Conservation (phyloP, 371 early-diverging fungal species). For the Rhizopus stolonifer region DNA sequence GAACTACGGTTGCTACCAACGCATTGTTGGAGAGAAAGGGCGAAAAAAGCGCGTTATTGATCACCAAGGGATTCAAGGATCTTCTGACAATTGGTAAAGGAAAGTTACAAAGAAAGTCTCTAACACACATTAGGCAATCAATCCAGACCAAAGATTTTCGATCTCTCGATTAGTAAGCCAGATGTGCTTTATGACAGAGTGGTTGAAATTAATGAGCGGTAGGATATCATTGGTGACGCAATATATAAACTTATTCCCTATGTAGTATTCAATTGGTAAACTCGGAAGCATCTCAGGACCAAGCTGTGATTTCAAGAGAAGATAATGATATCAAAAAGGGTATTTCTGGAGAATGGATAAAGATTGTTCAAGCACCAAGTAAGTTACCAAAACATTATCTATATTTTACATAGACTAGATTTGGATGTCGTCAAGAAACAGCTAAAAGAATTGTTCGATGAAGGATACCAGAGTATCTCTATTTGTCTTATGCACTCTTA, state of each 20-base stretch:
- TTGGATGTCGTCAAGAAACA: conserved; percentile 48
- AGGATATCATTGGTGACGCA: background rate
- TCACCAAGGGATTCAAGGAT: conserved; percentile 89
- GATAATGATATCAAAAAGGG: conserved; percentile 55
- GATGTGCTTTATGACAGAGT: conserved; percentile 86
- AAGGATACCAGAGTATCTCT: conserved; percentile 84
- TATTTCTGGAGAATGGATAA: conserved; percentile 85
- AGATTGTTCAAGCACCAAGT: conserved; percentile 71
- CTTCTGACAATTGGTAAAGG: conserved; percentile 60
- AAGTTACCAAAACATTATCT: background rate
- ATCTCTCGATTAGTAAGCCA: conserved; percentile 78
- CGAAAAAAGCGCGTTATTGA: conserved; percentile 82
- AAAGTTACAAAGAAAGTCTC: background rate
- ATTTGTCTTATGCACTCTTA: conserved; percentile 93
- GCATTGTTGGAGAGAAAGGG: conserved; percentile 91
- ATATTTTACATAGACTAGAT: conserved; percentile 11
- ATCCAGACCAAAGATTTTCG: conserved; percentile 92
- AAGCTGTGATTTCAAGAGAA: conserved; percentile 34
- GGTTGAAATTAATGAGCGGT: conserved; percentile 88
- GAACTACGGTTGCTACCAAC: conserved; percentile 97
- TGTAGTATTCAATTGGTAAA: conserved; percentile 74
- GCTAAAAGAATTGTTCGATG: conserved; percentile 59
- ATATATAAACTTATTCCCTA: background rate
- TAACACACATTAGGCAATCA: conserved; percentile 72
- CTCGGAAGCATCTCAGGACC: conserved; percentile 59